Percentiles rank a stretch among this genome's conserved stretches.
phyloP scores from a whole-genome alignment of 352 stramenopile genomes.

The Phytophthora citricola region DNA sequence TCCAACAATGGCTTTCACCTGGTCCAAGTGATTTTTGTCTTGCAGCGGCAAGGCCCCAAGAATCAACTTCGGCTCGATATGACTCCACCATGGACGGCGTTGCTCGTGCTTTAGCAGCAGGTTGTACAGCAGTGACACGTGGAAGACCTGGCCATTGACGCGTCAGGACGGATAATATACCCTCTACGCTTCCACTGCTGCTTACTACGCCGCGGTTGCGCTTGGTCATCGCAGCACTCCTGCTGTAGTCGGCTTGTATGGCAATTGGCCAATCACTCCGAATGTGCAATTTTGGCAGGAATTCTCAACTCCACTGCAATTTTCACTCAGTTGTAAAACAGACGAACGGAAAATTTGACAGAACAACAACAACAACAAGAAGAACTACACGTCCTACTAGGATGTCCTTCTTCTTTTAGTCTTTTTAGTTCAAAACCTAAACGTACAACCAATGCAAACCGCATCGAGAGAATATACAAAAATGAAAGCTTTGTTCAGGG shows the following conservation, averaged over 20 bases:
- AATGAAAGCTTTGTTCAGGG: conserved; percentile 1
- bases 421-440: neutral
- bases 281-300: too few species aligned
- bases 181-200: neutral
- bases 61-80: conserved; percentile 64
- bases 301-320: too few species aligned
- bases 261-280: too few species aligned
- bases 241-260: too few species aligned
- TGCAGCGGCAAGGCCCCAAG: conserved; percentile 74
- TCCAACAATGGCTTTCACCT: conserved; percentile 17
- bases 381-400: too few species aligned
- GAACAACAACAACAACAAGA: too few species aligned
- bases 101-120: conserved; percentile 51
- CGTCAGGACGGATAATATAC: conserved; percentile 2
- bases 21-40: conserved; percentile 58
- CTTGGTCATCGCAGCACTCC: conserved; percentile 5
- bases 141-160: conserved; percentile 51
- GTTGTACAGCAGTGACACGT: conserved; percentile 87
- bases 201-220: conserved; percentile 43
- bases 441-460: conserved; percentile 15
- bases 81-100: conserved; percentile 77
- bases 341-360: too few species aligned
- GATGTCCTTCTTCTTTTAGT: too few species aligned
- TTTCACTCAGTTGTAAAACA: too few species aligned
- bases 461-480: conserved; percentile 13